These are phyloP conservation scores for Aspergillus glaucus DNA, from an alignment of 2,329 filamentous ascomycete genomes.

Conservation along the genomic window DNA sequence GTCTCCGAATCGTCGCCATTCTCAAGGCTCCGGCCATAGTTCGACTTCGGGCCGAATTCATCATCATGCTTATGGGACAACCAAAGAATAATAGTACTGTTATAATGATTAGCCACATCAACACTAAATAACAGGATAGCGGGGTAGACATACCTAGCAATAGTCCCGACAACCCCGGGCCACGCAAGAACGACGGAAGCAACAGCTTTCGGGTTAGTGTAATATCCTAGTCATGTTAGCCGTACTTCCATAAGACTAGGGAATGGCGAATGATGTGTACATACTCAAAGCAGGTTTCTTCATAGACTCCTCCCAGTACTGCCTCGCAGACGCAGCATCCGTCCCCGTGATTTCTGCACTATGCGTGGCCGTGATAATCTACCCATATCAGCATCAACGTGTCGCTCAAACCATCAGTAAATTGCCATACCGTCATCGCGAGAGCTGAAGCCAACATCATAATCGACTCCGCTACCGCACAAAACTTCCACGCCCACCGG, in stretches of 20 bases:
- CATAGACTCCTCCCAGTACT: conserved; percentile 22
- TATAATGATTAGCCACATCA: background rate
- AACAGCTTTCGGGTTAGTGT: conserved; percentile 45
- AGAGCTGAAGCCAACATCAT: conserved; percentile 43
- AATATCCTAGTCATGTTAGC: conserved; percentile 31
- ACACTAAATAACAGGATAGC: background rate
- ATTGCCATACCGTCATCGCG: conserved; percentile 39
- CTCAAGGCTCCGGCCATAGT: background rate
- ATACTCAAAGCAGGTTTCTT: conserved; percentile 29
- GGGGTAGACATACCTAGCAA: conserved; percentile 26
- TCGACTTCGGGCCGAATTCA: conserved; percentile 9
- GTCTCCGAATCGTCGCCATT: background rate
- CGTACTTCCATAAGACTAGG: background rate
- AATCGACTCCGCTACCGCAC: conserved; percentile 43
- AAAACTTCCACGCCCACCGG: conserved; percentile 50
- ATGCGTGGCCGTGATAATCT: conserved; percentile 44
- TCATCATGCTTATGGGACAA: conserved; percentile 30
- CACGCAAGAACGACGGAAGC: conserved; percentile 50
- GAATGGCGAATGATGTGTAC: background rate
- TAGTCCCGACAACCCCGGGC: conserved; percentile 45
- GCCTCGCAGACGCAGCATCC: conserved; percentile 19
- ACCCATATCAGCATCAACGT: background rate
- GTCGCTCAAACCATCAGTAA: background rate
- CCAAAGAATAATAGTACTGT: conserved; percentile 23
- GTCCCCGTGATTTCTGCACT: conserved; percentile 43